Evolutionary conservation across 345 rosid species (phyloP).

Genomic region (Eucalyptus globulus): DNA sequence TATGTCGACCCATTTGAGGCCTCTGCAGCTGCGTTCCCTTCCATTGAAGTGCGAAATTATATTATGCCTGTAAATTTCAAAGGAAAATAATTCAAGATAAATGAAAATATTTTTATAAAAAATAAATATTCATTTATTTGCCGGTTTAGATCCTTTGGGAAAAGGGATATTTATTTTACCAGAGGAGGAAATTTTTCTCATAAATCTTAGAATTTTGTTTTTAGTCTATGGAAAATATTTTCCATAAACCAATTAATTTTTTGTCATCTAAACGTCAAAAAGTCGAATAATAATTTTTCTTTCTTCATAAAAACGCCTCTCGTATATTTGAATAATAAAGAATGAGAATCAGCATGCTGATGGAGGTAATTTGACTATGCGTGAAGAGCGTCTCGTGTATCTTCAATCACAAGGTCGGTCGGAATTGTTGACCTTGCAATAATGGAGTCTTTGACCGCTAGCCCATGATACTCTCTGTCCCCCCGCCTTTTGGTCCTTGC

Average conservation of each 20-base stretch:
- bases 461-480: background rate
- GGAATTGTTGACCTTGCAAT: background rate
- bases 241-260: background rate
- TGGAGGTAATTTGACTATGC: background rate
- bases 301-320: background rate
- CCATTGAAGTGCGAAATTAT: background rate
- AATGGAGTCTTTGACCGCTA: background rate
- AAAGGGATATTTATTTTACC: background rate
- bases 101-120: no score
- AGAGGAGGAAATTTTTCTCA: background rate
- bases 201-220: background rate
- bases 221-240: background rate
- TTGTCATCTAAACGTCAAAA: background rate
- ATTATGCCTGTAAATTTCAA: background rate
- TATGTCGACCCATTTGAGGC: background rate
- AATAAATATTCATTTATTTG: background rate
- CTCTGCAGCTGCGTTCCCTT: background rate
- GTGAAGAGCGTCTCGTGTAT: background rate
- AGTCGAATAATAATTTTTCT: background rate
- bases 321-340: background rate
- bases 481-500: background rate
- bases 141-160: no score
- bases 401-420: background rate
- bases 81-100: background rate
- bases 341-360: background rate